These are phyloP conservation scores for Emiliania huxleyi DNA, from an alignment of 78 protist genomes.

Conservation along the genomic window DNA sequence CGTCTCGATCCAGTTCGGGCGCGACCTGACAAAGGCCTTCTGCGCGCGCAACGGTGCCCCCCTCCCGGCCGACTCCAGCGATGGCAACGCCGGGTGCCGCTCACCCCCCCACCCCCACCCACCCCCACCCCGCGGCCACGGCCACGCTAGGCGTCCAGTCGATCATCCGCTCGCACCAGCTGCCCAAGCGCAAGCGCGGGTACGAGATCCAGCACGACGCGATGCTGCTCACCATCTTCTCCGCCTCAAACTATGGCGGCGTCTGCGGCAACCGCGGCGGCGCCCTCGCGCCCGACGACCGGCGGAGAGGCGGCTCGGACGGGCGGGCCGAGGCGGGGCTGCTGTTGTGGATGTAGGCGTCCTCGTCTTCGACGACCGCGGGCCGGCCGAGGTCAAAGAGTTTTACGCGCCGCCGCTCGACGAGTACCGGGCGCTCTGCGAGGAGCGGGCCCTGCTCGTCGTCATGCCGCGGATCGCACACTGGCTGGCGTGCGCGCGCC, in stretches of 20 bases:
- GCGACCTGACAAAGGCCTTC: constrained; percentile 14
- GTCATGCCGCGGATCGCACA: background rate
- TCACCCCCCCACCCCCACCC: too few relatives aligned
- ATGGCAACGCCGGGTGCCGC: too few relatives aligned
- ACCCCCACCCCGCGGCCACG: too few relatives aligned
- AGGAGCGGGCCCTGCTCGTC: background rate
- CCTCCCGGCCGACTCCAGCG: too few relatives aligned
- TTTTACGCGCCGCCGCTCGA: constrained; percentile 16
- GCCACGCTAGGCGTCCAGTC: too few relatives aligned
- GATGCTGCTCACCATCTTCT: constrained; percentile 4
- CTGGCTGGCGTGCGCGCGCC: background rate
- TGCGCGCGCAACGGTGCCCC: background rate
- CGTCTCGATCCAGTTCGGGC: constrained; percentile 27
- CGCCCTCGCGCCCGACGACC: background rate
- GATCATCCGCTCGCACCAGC: background rate
- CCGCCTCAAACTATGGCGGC: constrained; percentile 26
- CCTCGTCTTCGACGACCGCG: background rate
- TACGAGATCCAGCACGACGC: constrained; percentile 7
- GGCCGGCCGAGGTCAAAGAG: background rate
- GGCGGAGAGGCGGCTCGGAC: too few relatives aligned
- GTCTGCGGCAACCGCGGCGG: constrained; percentile 23
- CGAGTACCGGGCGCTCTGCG: background rate
- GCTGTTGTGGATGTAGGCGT: too few relatives aligned
- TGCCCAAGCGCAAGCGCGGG: background rate
- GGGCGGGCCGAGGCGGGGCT: too few relatives aligned